These are phyloP conservation scores for Neofusicoccum umdonicola DNA, from an alignment of 2,329 filamentous ascomycete genomes.

Conservation along the genomic window DNA sequence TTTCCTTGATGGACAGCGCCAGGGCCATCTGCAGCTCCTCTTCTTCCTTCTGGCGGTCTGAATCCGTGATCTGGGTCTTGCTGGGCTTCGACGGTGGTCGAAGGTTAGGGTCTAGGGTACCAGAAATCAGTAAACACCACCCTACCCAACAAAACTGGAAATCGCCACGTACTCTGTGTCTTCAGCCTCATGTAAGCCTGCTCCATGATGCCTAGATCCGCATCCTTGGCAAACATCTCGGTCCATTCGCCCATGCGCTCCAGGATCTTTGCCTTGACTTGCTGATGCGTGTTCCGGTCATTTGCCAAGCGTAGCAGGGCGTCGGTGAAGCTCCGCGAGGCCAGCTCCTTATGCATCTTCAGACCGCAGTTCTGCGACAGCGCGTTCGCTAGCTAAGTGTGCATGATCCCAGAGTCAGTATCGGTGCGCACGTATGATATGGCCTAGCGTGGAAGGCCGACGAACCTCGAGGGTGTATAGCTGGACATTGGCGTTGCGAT, in stretches of 20 bases:
- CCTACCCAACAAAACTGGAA: not conserved
- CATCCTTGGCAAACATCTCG: slow-evolving; percentile 86
- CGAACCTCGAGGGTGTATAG: slow-evolving; percentile 83
- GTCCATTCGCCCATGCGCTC: slow-evolving; percentile 97
- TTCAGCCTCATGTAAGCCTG: slow-evolving; percentile 89
- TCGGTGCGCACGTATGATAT: not conserved
- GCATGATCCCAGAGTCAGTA: not conserved
- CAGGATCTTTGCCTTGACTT: slow-evolving; percentile 95
- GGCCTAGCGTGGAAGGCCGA: not conserved
- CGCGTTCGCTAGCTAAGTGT: slow-evolving; percentile 73
- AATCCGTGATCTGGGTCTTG: slow-evolving; percentile 85
- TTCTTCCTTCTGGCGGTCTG: slow-evolving; percentile 91
- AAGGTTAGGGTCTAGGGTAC: slow-evolving; percentile 72
- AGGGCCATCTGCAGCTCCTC: slow-evolving; percentile 96
- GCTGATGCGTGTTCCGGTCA: slow-evolving; percentile 91
- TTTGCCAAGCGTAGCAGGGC: slow-evolving; percentile 84
- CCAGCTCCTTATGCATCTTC: slow-evolving; percentile 82
- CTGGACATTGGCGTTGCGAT: slow-evolving; percentile 94
- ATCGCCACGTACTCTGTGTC: slow-evolving; percentile 51
- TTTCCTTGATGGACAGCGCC: slow-evolving; percentile 88
- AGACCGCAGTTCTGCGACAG: slow-evolving; percentile 89
- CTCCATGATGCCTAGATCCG: slow-evolving; percentile 95
- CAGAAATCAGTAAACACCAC: slow-evolving; percentile 29
- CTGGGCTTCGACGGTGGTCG: slow-evolving; percentile 89
- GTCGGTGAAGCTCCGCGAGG: slow-evolving; percentile 91